These are phyloP conservation scores for Paraglomus brasilianum DNA, from an alignment of 192 early-diverging fungal genomes.

Conservation along the genomic window DNA sequence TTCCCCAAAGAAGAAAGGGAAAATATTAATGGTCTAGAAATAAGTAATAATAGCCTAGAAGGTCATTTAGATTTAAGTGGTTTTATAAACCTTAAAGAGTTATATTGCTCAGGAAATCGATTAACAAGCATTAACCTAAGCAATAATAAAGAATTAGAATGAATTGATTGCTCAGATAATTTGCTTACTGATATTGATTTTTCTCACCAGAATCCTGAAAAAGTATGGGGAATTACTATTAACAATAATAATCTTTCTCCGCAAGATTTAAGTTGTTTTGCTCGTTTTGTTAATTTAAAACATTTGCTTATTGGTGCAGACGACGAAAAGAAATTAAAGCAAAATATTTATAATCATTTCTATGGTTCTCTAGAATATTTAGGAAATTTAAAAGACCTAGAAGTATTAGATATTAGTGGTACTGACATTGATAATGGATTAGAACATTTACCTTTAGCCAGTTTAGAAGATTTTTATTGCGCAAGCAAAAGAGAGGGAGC, in stretches of 20 bases:
- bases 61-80: background rate
- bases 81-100: constrained; percentile 1
- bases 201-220: too few relatives aligned
- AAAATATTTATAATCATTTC: too few relatives aligned
- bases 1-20: background rate
- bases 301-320: too few relatives aligned
- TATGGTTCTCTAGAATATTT: too few relatives aligned
- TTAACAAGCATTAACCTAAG: background rate
- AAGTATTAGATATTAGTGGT: background rate
- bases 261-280: too few relatives aligned
- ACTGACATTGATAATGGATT: background rate
- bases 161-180: background rate
- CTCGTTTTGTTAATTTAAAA: too few relatives aligned
- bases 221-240: too few relatives aligned
- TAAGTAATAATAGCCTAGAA: background rate
- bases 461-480: background rate
- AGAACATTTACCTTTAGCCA: background rate
- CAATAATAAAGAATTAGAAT: background rate
- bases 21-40: background rate
- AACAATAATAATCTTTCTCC: too few relatives aligned
- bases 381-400: background rate
- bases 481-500: background rate
- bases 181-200: constrained; percentile 4
- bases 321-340: too few relatives aligned
- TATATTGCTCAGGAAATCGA: background rate